phyloP scores from a whole-genome alignment of 169 alveolate genomes.

The Plasmodium relictum region DNA sequence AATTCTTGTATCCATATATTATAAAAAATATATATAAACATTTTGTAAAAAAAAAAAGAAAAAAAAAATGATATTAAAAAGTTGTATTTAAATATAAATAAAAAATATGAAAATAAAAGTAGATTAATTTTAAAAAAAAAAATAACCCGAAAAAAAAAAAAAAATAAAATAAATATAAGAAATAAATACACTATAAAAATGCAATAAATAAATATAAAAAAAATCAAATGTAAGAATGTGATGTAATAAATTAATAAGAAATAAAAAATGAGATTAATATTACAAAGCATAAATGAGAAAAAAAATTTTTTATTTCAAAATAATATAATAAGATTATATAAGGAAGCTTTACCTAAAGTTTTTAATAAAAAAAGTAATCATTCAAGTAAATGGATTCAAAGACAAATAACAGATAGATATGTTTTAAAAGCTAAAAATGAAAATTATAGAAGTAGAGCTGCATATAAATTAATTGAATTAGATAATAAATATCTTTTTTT shows the following conservation, averaged over 20 bases:
- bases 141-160: no score
- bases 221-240: no score
- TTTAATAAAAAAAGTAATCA: constrained; percentile 80
- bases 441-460: constrained; percentile 88
- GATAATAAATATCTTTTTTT: constrained; percentile 84
- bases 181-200: no score
- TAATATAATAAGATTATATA: constrained; percentile 27
- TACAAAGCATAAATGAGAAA: not conserved
- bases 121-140: not conserved
- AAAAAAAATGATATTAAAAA: not conserved
- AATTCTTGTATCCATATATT: no score
- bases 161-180: no score
- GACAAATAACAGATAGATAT: constrained; percentile 86
- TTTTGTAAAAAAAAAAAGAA: not conserved
- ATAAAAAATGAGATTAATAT: not conserved
- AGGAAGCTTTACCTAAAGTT: constrained; percentile 73
- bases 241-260: no score
- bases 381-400: constrained; percentile 84
- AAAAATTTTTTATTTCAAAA: constrained; percentile 36
- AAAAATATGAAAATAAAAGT: constrained; percentile 20
- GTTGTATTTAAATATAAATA: no score
- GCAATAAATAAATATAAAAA: no score
- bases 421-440: constrained; percentile 84
- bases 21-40: not conserved
- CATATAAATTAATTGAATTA: constrained; percentile 84